These are phyloP conservation scores for Penicillium cosmopolitanum DNA, from an alignment of 495 filamentous ascomycete species.

Conservation along the genomic window DNA sequence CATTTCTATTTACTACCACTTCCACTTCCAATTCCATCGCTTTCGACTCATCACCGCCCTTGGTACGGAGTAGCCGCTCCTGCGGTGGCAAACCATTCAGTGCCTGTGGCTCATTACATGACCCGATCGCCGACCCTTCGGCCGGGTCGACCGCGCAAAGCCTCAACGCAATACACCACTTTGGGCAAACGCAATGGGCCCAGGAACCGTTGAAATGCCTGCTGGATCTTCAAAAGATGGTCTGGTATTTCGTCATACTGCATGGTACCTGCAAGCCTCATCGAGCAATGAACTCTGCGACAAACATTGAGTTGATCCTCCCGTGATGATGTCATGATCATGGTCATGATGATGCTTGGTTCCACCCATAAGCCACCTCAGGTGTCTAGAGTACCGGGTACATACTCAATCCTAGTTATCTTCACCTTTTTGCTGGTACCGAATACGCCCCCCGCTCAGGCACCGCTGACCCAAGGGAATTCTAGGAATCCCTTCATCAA, in stretches of 20 bases:
- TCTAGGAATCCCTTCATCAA: neutral
- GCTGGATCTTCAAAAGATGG: neutral
- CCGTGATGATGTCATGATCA: neutral
- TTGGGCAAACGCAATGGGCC: conserved; percentile 2
- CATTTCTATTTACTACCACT: neutral
- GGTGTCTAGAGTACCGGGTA: neutral
- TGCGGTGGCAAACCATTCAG: neutral
- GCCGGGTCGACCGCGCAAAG: conserved; percentile 2
- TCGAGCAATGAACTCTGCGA: neutral
- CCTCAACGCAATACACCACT: neutral
- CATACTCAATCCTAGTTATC: neutral
- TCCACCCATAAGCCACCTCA: neutral
- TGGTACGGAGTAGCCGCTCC: neutral
- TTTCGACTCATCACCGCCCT: neutral
- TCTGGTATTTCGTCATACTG: conserved; percentile 1
- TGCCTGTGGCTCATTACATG: neutral
- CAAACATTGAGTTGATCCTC: no score
- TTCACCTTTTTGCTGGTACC: conserved; percentile 9
- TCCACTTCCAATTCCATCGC: no score
- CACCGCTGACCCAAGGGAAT: neutral
- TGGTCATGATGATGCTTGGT: neutral
- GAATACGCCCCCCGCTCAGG: conserved; percentile 9
- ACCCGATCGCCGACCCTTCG: neutral
- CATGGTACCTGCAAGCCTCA: conserved; percentile 5
- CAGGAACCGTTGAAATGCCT: conserved; percentile 3